phyloP scores from a whole-genome alignment of 2,329 filamentous ascomycete genomes.

The Fusarium kyushuense region DNA sequence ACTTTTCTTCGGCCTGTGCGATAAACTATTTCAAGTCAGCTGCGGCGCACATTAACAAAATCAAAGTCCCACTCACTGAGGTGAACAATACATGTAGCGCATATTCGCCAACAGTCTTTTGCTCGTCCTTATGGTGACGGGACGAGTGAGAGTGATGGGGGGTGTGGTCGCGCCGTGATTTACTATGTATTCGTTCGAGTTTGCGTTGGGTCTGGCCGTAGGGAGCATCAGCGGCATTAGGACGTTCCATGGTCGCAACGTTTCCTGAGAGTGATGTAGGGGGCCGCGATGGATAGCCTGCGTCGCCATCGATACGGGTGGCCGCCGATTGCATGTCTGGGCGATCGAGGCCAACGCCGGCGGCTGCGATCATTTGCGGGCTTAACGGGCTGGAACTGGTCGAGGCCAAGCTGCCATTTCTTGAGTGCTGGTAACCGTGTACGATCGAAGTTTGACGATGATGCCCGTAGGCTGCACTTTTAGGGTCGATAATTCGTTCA shows the following conservation, averaged over 20 bases:
- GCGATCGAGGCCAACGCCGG: conserved; percentile 68
- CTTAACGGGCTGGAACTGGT: conserved; percentile 86
- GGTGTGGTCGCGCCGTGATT: conserved; percentile 76
- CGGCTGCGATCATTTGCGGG: conserved; percentile 83
- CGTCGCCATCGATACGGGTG: conserved; percentile 60
- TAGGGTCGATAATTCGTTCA: conserved; percentile 67
- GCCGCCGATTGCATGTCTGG: conserved; percentile 62
- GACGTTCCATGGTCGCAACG: conserved; percentile 57
- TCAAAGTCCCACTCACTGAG: conserved; percentile 67
- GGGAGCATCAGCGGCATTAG: conserved; percentile 59
- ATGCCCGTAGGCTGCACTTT: conserved; percentile 77
- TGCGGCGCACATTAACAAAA: neutral
- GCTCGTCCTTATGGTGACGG: conserved; percentile 74
- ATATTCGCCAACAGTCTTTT: conserved; percentile 97
- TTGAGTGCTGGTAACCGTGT: conserved; percentile 91
- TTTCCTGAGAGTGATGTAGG: conserved; percentile 62
- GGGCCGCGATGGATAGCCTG: conserved; percentile 56
- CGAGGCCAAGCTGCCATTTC: conserved; percentile 88
- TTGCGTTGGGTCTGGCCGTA: conserved; percentile 63
- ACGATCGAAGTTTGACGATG: conserved; percentile 98
- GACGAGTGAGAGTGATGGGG: conserved; percentile 84
- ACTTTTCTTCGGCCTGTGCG: conserved; percentile 94
- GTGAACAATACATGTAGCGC: conserved; percentile 96
- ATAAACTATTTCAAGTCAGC: conserved; percentile 74
- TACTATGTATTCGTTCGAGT: conserved; percentile 73